phyloP scores from a whole-genome alignment of 2,329 filamentous ascomycete species.

The Colletotrichum sp. region DNA sequence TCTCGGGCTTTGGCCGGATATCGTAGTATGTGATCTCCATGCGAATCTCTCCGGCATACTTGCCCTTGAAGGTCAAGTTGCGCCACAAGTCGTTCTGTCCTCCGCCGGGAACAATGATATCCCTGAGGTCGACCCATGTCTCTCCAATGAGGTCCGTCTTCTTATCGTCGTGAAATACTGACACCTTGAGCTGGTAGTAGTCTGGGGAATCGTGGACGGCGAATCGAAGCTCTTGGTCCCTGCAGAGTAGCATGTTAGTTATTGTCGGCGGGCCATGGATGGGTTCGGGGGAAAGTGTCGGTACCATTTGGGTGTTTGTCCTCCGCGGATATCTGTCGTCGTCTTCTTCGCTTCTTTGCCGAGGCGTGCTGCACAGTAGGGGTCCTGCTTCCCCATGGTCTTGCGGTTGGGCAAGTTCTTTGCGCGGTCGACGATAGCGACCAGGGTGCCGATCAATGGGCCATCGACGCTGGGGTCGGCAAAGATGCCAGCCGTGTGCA shows the following conservation, averaged over 20 bases:
- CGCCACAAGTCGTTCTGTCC: constrained; percentile 97
- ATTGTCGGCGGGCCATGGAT: not conserved
- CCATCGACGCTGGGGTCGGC: constrained; percentile 94
- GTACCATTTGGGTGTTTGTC: constrained; percentile 95
- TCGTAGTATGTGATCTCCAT: constrained; percentile 98
- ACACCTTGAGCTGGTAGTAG: constrained; percentile 94
- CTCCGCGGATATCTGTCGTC: constrained; percentile 88
- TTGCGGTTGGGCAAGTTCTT: constrained; percentile 97
- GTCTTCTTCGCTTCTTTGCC: constrained; percentile 99
- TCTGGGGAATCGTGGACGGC: constrained; percentile 95
- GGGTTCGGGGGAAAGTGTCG: not conserved
- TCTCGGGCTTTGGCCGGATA: constrained; percentile 80
- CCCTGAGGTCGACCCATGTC: constrained; percentile 83
- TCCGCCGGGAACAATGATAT: constrained; percentile 82
- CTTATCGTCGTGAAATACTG: constrained; percentile 98
- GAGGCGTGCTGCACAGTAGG: constrained; percentile 90
- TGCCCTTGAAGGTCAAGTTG: constrained; percentile 82
- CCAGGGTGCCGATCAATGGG: constrained; percentile 89
- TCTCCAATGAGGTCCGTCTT: constrained; percentile 97
- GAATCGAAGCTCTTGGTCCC: constrained; percentile 97
- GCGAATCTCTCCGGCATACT: constrained; percentile 94
- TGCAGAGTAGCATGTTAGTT: constrained; percentile 40
- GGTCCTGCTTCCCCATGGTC: constrained; percentile 98
- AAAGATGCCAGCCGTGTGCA: constrained; percentile 91
- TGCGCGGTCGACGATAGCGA: constrained; percentile 89